Conservation (phyloP, 805 yeast genomes). For the Kluyveromyces siamensis region DNA sequence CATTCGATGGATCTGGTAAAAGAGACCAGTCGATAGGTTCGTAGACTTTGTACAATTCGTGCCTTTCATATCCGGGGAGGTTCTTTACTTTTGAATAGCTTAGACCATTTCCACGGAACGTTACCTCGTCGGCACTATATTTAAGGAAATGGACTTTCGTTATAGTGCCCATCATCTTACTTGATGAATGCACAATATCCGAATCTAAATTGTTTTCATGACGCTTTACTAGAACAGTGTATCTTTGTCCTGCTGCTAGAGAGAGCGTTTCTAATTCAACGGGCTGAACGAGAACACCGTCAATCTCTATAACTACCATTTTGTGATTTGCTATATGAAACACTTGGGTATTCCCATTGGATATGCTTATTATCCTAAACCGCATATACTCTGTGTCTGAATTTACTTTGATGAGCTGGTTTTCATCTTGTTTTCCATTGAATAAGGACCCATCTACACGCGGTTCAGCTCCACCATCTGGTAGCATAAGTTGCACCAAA, state of each 20-base stretch:
- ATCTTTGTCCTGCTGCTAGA: conserved; percentile 70
- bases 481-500: conserved; percentile 20
- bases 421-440: conserved; percentile 14
- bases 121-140: neutral
- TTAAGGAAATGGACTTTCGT: conserved; percentile 22
- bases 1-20: conserved; percentile 10
- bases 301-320: conserved; percentile 48
- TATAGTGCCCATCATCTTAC: conserved; percentile 42
- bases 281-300: conserved; percentile 48
- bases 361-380: conserved; percentile 44
- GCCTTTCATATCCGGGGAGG: conserved; percentile 22
- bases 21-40: conserved; percentile 9
- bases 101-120: conserved; percentile 29
- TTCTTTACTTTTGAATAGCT: conserved; percentile 32
- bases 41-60: conserved; percentile 16
- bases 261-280: conserved; percentile 38
- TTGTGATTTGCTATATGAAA: conserved; percentile 45
- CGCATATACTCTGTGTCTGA: conserved; percentile 36
- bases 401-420: conserved; percentile 28
- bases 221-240: conserved; percentile 51
- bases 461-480: conserved; percentile 21
- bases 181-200: conserved; percentile 43
- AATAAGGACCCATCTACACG: conserved; percentile 17
- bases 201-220: conserved; percentile 34
- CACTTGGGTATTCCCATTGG: conserved; percentile 50